Percentiles rank a stretch among this genome's conserved stretches.
These are phyloP conservation scores for Septoria petroselini DNA, from an alignment of 2,329 filamentous ascomycete genomes.

Conservation along the genomic window DNA sequence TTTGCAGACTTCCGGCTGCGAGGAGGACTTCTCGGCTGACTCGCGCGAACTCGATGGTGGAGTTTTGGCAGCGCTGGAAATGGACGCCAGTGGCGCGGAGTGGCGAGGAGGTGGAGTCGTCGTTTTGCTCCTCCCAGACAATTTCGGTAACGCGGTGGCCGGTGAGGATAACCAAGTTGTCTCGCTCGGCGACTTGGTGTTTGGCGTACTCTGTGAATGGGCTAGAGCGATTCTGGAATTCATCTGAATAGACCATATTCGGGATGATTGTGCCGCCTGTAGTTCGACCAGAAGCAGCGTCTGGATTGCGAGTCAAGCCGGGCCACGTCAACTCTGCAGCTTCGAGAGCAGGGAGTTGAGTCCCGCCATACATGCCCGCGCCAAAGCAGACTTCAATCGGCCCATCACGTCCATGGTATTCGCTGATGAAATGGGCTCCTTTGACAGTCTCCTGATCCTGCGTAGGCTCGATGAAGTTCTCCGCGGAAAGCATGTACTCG, in stretches of 20 bases:
- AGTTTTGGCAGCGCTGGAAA: conserved; percentile 23
- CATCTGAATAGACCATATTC: conserved; percentile 28
- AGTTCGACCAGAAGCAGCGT: conserved; percentile 29
- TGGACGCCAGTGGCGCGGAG: conserved; percentile 25
- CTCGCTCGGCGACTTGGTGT: conserved; percentile 24
- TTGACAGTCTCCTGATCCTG: conserved; percentile 17
- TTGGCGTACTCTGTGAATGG: conserved; percentile 31
- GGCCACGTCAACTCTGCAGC: conserved; percentile 26
- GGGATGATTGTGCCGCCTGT: conserved; percentile 31
- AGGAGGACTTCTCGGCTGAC: conserved; percentile 49
- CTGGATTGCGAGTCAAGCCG: conserved; percentile 21
- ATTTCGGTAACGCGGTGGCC: conserved; percentile 31
- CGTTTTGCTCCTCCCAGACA: conserved; percentile 17
- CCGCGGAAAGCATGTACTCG: conserved; percentile 29
- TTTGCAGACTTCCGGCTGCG: conserved; percentile 56
- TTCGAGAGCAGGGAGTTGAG: conserved; percentile 27
- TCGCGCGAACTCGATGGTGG: conserved; percentile 23
- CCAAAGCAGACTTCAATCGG: conserved; percentile 30
- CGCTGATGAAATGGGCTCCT: conserved; percentile 24
- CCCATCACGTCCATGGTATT: conserved; percentile 25
- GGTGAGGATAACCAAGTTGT: conserved; percentile 31
- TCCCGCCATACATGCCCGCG: conserved; percentile 29
- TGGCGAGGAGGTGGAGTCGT: background rate
- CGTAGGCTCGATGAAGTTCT: conserved; percentile 29
- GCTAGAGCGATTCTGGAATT: conserved; percentile 30